A percentile compares a stretch with the other conserved stretches of the same genome.
Conservation (phyloP, 352 stramenopile species). For the Aphanomyces euteiches region DNA sequence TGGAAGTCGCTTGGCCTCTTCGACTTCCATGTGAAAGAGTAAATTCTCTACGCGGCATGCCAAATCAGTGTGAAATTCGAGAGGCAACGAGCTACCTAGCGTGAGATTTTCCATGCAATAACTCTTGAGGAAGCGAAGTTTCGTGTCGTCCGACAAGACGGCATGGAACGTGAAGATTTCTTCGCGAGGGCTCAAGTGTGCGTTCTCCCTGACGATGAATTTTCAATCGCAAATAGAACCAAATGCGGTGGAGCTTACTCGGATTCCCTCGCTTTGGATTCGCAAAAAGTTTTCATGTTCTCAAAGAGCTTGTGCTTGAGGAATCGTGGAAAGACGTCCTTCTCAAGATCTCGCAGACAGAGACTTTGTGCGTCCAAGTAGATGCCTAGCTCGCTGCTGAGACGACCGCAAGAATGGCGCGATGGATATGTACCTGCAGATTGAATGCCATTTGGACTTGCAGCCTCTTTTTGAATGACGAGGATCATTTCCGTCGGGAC, state of each 20-base stretch:
- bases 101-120: conserved; percentile 75
- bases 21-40: conserved; percentile 80
- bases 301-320: conserved; percentile 68
- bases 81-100: background rate
- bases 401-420: conserved; percentile 9
- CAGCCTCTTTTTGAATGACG: conserved; percentile 59
- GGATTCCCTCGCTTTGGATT: background rate
- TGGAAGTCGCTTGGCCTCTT: conserved; percentile 77
- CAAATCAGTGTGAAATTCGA: background rate
- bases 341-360: conserved; percentile 61
- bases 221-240: too few relatives aligned
- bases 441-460: conserved; percentile 29
- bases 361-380: conserved; percentile 63
- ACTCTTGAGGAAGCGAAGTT: conserved; percentile 79
- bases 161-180: conserved; percentile 37
- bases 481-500: conserved; percentile 62
- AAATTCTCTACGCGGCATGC: conserved; percentile 54
- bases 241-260: background rate
- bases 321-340: conserved; percentile 73
- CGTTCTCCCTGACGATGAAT: background rate
- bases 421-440: conserved; percentile 7
- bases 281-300: conserved; percentile 74
- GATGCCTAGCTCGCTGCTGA: conserved; percentile 69
- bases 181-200: background rate
- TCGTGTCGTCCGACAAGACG: conserved; percentile 66